phyloP scores from a whole-genome alignment of 1,284 basidiomycete species.

The Cryptococcus maquisensis region DNA sequence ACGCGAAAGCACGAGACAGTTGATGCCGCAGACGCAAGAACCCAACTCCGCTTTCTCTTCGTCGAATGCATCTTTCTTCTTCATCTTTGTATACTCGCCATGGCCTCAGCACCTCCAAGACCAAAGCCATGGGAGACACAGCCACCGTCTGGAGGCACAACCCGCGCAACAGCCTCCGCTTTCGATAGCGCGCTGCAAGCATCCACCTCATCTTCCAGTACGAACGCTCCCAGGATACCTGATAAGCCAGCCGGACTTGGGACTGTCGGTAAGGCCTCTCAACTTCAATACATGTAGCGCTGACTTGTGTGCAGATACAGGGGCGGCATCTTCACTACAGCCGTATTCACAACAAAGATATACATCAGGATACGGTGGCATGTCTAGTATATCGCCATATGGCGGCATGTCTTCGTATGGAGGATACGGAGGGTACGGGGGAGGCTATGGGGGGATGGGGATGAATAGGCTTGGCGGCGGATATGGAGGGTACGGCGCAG shows the following conservation, averaged over 20 bases:
- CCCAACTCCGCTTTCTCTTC: not conserved
- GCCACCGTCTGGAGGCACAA: slow-evolving; percentile 1
- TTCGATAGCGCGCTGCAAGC: slow-evolving; percentile 30
- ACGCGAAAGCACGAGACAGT: not conserved
- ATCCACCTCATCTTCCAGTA: slow-evolving; percentile 8
- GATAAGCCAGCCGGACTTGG: slow-evolving; percentile 36
- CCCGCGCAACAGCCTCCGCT: slow-evolving; percentile 6
- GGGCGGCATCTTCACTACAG: not conserved
- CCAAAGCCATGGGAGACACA: slow-evolving; percentile 43
- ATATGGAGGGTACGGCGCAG: slow-evolving; percentile 12
- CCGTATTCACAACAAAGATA: slow-evolving; percentile 10
- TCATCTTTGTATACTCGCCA: slow-evolving; percentile 3
- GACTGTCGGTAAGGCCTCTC: not conserved
- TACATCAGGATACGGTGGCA: not conserved
- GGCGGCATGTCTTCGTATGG: slow-evolving; percentile 2
- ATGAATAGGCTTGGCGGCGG: slow-evolving; percentile 14
- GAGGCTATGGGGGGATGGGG: slow-evolving; percentile 8
- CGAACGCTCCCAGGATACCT: slow-evolving; percentile 33
- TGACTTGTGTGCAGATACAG: not conserved
- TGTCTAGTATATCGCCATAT: slow-evolving; percentile 13
- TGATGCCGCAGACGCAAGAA: not conserved
- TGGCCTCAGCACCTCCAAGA: slow-evolving; percentile 38
- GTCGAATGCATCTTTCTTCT: not conserved
- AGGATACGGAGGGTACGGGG: slow-evolving; percentile 2
- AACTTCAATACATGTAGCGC: not conserved